These are phyloP conservation scores for Fusarium pininemorale DNA, from an alignment of 2,329 filamentous ascomycete species.

Conservation along the genomic window DNA sequence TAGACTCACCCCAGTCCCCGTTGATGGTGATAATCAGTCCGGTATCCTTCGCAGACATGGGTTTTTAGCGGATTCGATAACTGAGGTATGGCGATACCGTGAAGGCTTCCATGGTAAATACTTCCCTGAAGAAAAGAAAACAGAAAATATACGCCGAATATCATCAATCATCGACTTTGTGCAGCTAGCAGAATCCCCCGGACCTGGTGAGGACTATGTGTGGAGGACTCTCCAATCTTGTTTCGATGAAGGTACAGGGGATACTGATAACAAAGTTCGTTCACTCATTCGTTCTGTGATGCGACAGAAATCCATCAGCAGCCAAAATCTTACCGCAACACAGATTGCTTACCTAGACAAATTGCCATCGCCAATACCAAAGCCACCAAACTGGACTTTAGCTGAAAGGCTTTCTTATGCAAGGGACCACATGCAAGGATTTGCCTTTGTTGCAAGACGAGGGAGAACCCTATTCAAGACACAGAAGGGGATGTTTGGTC, in stretches of 20 bases:
- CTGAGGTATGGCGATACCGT: neutral
- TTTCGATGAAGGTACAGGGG: neutral
- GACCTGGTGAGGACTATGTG: conserved; percentile 1
- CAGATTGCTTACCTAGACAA: neutral
- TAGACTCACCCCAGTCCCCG: neutral
- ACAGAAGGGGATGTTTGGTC: neutral
- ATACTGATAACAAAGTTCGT: neutral
- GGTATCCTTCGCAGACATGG: neutral
- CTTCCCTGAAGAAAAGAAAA: too few relatives aligned
- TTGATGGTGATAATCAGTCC: neutral
- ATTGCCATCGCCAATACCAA: rapidly evolving
- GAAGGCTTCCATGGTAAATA: too few relatives aligned
- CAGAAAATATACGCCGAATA: neutral
- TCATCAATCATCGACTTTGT: neutral
- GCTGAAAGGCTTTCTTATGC: neutral
- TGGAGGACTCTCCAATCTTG: neutral
- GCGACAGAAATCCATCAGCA: neutral
- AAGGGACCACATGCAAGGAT: too few relatives aligned
- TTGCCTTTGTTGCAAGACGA: too few relatives aligned
- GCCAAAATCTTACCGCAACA: neutral
- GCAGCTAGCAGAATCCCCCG: neutral
- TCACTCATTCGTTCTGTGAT: neutral
- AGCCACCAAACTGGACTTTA: too few relatives aligned
- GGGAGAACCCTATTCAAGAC: neutral
- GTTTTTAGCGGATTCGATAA: neutral